Evolutionary conservation across 2,329 filamentous ascomycete genomes (phyloP).

Genomic region (Diaporthe sp.): DNA sequence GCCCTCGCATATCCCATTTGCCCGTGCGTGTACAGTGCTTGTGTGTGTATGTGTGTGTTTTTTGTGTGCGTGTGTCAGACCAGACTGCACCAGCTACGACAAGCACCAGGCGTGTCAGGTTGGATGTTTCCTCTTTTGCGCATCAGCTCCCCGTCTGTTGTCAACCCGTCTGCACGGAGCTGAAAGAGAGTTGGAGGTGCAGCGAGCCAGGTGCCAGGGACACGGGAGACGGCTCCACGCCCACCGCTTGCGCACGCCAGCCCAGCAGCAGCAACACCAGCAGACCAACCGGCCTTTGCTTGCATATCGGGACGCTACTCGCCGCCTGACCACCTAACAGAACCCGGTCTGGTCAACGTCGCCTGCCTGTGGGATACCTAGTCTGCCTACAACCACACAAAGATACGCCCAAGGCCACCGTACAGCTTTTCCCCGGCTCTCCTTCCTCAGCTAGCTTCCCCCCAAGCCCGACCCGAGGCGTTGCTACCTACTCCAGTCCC

Average conservation of each 20-base stretch:
- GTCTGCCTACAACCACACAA: not conserved
- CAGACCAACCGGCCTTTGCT: not conserved
- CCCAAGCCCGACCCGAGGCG: conserved; percentile 4
- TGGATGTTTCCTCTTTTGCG: conserved; percentile 22
- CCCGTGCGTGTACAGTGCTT: conserved; percentile 14
- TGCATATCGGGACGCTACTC: conserved; percentile 15
- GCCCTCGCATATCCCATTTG: conserved; percentile 11
- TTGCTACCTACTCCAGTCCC: conserved; percentile 17
- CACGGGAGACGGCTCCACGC: conserved; percentile 23
- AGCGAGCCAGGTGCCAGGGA: conserved; percentile 27
- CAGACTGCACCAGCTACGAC: not conserved
- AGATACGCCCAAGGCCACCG: not conserved
- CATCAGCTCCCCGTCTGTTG: conserved; percentile 26
- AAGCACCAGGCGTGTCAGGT: conserved; percentile 4
- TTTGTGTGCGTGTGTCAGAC: not conserved
- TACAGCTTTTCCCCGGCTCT: conserved; percentile 7
- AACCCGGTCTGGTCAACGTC: not conserved
- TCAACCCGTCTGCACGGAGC: conserved; percentile 20
- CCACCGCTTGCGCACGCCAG: conserved; percentile 3
- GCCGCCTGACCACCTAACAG: conserved; percentile 2
- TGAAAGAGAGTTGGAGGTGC: conserved; percentile 29
- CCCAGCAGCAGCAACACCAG: not conserved
- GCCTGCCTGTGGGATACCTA: not conserved
- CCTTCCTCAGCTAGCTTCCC: not conserved
- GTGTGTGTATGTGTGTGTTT: not conserved